A percentile compares a stretch with the other conserved stretches of the same genome.
These are phyloP conservation scores for Dothiorella sarmentorum DNA, from an alignment of 2,329 filamentous ascomycete genomes.

Conservation along the genomic window DNA sequence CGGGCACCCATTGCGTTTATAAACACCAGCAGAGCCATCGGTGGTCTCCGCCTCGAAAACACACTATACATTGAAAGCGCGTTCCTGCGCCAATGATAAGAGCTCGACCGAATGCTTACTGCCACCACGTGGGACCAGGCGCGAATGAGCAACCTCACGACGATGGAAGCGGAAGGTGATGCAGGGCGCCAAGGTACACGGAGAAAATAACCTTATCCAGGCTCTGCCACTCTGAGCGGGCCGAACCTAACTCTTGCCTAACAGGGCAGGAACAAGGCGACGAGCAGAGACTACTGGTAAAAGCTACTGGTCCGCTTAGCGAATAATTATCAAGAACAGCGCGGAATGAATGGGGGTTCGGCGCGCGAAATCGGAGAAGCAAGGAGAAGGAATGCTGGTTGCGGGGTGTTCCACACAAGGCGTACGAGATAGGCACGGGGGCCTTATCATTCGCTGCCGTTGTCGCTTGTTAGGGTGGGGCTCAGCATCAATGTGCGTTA, in stretches of 20 bases:
- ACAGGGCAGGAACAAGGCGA: neutral
- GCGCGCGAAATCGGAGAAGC: neutral
- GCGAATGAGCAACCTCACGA: conserved; percentile 2
- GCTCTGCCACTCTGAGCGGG: conserved; percentile 9
- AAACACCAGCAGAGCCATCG: neutral
- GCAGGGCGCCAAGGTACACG: conserved; percentile 1
- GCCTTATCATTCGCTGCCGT: conserved; percentile 14
- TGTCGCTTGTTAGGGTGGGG: neutral
- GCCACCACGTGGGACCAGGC: conserved; percentile 1
- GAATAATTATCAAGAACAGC: neutral
- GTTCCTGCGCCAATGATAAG: conserved; percentile 2
- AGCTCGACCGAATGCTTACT: neutral
- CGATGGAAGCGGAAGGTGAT: conserved; percentile 18
- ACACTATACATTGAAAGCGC: neutral
- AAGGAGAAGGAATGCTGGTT: neutral
- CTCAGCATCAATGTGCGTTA: conserved; percentile 5
- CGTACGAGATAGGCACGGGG: conserved; percentile 10
- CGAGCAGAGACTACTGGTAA: neutral
- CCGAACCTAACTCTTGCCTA: neutral
- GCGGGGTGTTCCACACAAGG: conserved; percentile 5
- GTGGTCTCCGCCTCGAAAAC: conserved; percentile 7
- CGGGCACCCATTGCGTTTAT: neutral
- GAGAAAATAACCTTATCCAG: conserved; percentile 9
- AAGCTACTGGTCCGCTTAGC: neutral
- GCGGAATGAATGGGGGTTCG: neutral